phyloP scores from a whole-genome alignment of 768 basidiomycete genomes.

The Lactarius tabidus region DNA sequence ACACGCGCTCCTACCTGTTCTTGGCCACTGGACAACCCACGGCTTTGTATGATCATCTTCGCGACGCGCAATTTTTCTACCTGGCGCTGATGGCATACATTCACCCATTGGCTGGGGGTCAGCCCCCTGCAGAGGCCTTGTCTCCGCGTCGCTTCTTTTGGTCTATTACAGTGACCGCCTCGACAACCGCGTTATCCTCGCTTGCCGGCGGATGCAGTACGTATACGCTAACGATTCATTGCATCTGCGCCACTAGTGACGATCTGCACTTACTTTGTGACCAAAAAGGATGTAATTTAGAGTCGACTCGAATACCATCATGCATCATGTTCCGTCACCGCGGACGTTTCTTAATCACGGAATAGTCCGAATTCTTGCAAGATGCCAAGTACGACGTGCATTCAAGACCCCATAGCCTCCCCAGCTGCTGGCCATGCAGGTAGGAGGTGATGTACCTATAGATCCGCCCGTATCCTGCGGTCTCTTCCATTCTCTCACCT shows the following conservation, averaged over 20 bases:
- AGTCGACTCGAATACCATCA: background rate
- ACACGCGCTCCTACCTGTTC: background rate
- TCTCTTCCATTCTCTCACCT: background rate
- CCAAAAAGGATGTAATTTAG: constrained; percentile 15
- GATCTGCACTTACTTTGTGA: background rate
- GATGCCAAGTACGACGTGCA: background rate
- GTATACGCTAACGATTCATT: background rate
- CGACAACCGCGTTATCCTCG: background rate
- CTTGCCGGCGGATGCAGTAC: background rate
- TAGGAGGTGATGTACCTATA: background rate
- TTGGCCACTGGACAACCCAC: too few relatives aligned
- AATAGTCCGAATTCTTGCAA: background rate
- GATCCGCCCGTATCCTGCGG: background rate
- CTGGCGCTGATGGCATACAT: background rate
- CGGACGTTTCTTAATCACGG: background rate
- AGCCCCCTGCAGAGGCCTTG: background rate
- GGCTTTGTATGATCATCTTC: background rate
- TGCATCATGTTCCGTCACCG: background rate
- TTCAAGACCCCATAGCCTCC: background rate
- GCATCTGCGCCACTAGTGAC: background rate
- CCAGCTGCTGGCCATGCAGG: background rate
- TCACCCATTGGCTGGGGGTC: background rate
- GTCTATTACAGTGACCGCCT: background rate
- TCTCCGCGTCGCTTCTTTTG: background rate
- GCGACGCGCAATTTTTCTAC: background rate